Conservation (phyloP, 345 rosid species). For the Brassica napus region Da-Ae NC_063446.1:33578001-33578500, state of each 20-base stretch:
- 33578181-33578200: too few relatives aligned
- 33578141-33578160: too few relatives aligned
- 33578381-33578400: neutral
- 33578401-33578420: neutral
- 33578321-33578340: conserved; percentile 91
- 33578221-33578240: conserved; percentile 79
- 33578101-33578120: too few relatives aligned
- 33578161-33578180: too few relatives aligned
- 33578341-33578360: neutral
- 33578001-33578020: too few relatives aligned
- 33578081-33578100: too few relatives aligned
- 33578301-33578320: conserved; percentile 61
- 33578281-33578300: conserved; percentile 75
- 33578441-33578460: conserved; percentile 73
- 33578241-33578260: conserved; percentile 79
- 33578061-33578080: too few relatives aligned
- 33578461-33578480: conserved; percentile 93
- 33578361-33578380: neutral
- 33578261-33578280: conserved; percentile 64
- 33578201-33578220: conserved; percentile 58
- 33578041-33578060: too few relatives aligned
- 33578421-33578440: conserved; percentile 51
- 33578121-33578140: too few relatives aligned
- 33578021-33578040: too few relatives aligned
- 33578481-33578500: conserved; percentile 77